A percentile compares a stretch with the other conserved stretches of the same genome.
Evolutionary conservation across 306 rosid species (phyloP).

Genomic region (Cajanus cajan): DNA sequence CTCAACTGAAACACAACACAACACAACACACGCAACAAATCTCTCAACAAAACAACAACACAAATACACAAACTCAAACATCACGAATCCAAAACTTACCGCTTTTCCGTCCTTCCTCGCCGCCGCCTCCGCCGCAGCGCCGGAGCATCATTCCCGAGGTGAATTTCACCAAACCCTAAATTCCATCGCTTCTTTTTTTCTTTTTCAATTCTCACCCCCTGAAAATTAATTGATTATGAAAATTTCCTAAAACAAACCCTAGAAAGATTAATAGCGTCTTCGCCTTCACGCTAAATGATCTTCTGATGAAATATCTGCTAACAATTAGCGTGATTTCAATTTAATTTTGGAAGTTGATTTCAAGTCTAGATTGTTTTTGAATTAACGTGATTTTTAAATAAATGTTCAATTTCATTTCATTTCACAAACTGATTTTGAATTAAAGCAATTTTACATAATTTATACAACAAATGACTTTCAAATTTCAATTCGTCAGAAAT

Average conservation of each 20-base stretch:
- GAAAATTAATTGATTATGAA: background rate
- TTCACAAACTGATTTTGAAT: no score
- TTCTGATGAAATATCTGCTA: background rate
- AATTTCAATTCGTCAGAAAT: background rate
- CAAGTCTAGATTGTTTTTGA: no score
- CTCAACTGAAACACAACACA: background rate
- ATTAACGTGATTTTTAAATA: no score
- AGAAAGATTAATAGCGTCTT: background rate
- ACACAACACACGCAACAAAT: background rate
- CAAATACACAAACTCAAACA: background rate
- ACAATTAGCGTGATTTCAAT: background rate
- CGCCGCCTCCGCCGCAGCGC: conserved; percentile 1
- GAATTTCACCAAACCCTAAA: background rate
- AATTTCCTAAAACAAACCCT: background rate
- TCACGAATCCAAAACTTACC: no score
- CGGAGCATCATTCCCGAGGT: conserved; percentile 26
- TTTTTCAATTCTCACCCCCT: background rate
- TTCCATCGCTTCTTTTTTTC: background rate
- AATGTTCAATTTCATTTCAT: no score
- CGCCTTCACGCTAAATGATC: background rate
- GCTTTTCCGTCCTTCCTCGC: background rate
- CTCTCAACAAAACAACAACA: background rate
- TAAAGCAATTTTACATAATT: no score
- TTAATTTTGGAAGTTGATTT: background rate
- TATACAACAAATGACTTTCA: no score